Percentiles rank a stretch among this genome's conserved stretches.
phyloP scores from a whole-genome alignment of 2,329 filamentous ascomycete genomes.

The Arthrobotrys pseudoclavata region DNA sequence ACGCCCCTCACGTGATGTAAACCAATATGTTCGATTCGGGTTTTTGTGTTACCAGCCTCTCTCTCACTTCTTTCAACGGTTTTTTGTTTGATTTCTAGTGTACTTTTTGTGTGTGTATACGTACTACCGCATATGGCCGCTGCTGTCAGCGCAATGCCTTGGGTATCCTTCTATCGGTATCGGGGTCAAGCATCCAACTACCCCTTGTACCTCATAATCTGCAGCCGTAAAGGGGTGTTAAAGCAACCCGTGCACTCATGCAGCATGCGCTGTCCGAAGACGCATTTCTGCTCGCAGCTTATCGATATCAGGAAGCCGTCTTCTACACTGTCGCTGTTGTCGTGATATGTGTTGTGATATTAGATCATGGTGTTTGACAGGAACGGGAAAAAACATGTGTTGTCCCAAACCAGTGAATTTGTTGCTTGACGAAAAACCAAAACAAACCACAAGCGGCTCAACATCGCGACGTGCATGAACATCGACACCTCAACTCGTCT shows the following conservation, averaged over 20 bases:
- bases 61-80: not conserved
- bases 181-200: not conserved
- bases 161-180: not conserved
- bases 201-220: slow-evolving; percentile 2
- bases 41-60: slow-evolving; percentile 24
- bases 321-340: not conserved
- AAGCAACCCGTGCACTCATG: slow-evolving; percentile 18
- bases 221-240: slow-evolving; percentile 17
- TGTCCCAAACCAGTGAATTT: slow-evolving; percentile 17
- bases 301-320: slow-evolving; percentile 30
- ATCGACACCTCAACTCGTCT: slow-evolving; percentile 27
- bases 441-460: slow-evolving; percentile 51
- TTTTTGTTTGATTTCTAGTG: not conserved
- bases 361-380: slow-evolving; percentile 8
- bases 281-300: slow-evolving; percentile 18
- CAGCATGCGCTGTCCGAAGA: slow-evolving; percentile 43
- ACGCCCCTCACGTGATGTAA: slow-evolving; percentile 14
- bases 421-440: slow-evolving; percentile 42
- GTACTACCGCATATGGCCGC: not conserved
- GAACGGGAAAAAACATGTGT: slow-evolving; percentile 19
- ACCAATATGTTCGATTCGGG: not conserved
- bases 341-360: slow-evolving; percentile 23
- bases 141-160: not conserved
- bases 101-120: not conserved
- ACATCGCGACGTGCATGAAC: slow-evolving; percentile 53